Percentiles rank a stretch among this genome's conserved stretches.
phyloP scores from a whole-genome alignment of 169 alveolate species.

The Plasmodium relictum region DNA sequence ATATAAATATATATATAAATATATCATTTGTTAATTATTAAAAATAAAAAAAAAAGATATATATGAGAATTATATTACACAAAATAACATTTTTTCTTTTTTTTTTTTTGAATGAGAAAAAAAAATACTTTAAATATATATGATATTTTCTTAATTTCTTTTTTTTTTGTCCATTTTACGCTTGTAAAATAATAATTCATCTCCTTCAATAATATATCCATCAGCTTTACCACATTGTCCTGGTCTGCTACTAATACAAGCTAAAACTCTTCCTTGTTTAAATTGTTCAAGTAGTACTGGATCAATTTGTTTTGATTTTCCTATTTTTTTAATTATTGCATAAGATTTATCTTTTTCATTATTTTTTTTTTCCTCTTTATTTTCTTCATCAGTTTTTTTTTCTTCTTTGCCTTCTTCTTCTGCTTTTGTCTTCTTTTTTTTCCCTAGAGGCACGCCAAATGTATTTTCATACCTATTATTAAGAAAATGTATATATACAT shows the following conservation, averaged over 20 bases:
- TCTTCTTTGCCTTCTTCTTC: slow-evolving; percentile 79
- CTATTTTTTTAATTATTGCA: slow-evolving; percentile 82
- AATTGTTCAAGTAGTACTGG: slow-evolving; percentile 96
- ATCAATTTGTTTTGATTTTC: slow-evolving; percentile 87
- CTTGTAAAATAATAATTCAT: slow-evolving; percentile 97
- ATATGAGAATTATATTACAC: not conserved
- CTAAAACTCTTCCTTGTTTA: slow-evolving; percentile 96
- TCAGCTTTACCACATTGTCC: slow-evolving; percentile 99
- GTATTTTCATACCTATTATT: slow-evolving; percentile 78
- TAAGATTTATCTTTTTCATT: slow-evolving; percentile 79
- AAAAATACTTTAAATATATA: not conserved
- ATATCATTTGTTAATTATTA: slow-evolving; percentile 31
- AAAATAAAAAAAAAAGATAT: slow-evolving; percentile 16
- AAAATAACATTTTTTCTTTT: not conserved
- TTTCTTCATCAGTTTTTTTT: slow-evolving; percentile 79
- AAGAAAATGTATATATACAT: not conserved
- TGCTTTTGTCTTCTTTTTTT: slow-evolving; percentile 71
- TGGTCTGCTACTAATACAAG: slow-evolving; percentile 98
- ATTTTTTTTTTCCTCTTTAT: slow-evolving; percentile 82
- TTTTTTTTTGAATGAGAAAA: not conserved
- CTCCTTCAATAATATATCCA: slow-evolving; percentile 98
- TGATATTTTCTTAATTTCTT: slow-evolving; percentile 79
- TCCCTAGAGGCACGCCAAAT: slow-evolving; percentile 75
- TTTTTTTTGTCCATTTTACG: slow-evolving; percentile 98
- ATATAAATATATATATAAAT: slow-evolving; percentile 6